Evolutionary conservation across 2,329 filamentous ascomycete species (phyloP).

Genomic region (Penicillium sp.): DNA sequence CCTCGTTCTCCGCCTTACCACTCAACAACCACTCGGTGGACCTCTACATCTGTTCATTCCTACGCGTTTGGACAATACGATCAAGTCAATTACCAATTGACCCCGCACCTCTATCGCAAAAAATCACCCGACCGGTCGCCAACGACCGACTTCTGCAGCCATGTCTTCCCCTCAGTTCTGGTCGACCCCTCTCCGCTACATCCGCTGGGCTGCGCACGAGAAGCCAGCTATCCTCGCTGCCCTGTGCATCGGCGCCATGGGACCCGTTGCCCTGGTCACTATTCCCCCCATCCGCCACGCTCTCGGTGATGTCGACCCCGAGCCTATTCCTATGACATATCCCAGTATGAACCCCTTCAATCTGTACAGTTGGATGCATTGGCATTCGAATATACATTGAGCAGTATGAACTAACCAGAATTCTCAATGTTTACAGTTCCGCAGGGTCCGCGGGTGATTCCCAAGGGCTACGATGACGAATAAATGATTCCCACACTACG

Average conservation of each 20-base stretch:
- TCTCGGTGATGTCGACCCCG: conserved; percentile 69
- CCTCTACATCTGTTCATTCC: conserved; percentile 1
- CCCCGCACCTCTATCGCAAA: conserved; percentile 9
- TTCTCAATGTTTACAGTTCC: conserved; percentile 37
- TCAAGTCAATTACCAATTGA: conserved; percentile 1
- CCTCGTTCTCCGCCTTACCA: conserved; percentile 10
- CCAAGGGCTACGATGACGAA: conserved; percentile 48
- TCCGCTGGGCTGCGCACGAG: conserved; percentile 81
- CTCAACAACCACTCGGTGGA: conserved; percentile 12
- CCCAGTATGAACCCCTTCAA: conserved; percentile 63
- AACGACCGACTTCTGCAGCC: conserved; percentile 20
- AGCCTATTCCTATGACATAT: conserved; percentile 81
- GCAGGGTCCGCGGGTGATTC: conserved; percentile 44
- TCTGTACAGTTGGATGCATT: background rate
- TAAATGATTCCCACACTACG: conserved; percentile 20
- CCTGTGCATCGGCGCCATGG: conserved; percentile 66
- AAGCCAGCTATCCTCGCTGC: conserved; percentile 91
- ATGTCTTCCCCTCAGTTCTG: conserved; percentile 72
- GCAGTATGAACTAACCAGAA: conserved; percentile 11
- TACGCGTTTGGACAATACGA: conserved; percentile 1
- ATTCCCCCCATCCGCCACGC: conserved; percentile 69
- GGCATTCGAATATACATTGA: background rate
- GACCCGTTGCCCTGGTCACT: conserved; percentile 65
- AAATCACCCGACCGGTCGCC: conserved; percentile 24
- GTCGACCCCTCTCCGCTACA: conserved; percentile 75